Evolutionary conservation across 257 asterid genomes (phyloP).

Genomic region (Gentiana macrophylla): DNA sequence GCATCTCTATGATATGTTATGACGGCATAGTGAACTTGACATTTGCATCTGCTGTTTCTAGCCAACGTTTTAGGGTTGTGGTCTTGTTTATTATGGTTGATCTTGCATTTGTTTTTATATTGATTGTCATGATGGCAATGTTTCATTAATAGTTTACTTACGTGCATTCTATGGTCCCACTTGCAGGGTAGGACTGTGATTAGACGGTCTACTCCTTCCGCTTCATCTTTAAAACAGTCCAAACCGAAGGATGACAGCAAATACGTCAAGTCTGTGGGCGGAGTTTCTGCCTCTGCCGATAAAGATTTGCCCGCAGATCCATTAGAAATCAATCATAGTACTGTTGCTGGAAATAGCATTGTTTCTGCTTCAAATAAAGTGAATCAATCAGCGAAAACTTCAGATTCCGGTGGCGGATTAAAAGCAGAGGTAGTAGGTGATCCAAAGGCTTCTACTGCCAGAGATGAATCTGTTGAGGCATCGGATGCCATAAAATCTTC

Average conservation of each 20-base stretch:
- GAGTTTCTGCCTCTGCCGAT: constrained; percentile 37
- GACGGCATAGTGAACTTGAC: too few relatives aligned
- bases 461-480: constrained; percentile 55
- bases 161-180: constrained; percentile 8
- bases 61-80: too few relatives aligned
- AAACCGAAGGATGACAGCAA: constrained; percentile 77
- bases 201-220: constrained; percentile 52
- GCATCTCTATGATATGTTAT: neutral
- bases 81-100: too few relatives aligned
- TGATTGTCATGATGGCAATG: too few relatives aligned
- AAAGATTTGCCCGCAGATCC: constrained; percentile 16
- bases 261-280: constrained; percentile 44
- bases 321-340: constrained; percentile 21
- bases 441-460: constrained; percentile 38
- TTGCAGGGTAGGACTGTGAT: constrained; percentile 50
- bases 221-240: constrained; percentile 61
- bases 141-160: neutral
- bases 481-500: constrained; percentile 47
- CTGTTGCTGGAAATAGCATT: constrained; percentile 44
- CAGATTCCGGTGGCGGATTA: constrained; percentile 41
- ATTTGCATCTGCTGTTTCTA: too few relatives aligned
- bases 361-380: constrained; percentile 39
- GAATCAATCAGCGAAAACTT: constrained; percentile 34
- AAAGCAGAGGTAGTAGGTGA: constrained; percentile 52
- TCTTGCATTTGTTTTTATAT: too few relatives aligned